Evolutionary conservation across 805 yeast genomes (phyloP).

Genomic region (Nakazawaea wickerhamii): DNA sequence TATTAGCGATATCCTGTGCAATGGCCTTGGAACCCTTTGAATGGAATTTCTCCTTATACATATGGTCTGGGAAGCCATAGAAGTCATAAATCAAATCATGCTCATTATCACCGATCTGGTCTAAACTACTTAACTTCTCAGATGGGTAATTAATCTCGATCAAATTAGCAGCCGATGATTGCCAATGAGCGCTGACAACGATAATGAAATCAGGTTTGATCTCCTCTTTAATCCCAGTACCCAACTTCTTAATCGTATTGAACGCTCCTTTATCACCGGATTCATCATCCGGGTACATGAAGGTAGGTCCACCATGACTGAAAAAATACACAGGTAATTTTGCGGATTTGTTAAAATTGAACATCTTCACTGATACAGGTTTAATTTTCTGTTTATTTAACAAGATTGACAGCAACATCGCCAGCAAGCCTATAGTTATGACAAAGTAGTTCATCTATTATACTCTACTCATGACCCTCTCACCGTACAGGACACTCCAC

Average conservation of each 20-base stretch:
- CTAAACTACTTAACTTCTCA: slow-evolving; percentile 3
- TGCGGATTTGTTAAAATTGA: slow-evolving; percentile 17
- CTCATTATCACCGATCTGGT: slow-evolving; percentile 26
- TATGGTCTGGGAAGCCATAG: slow-evolving; percentile 60
- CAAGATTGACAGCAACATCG: slow-evolving; percentile 1
- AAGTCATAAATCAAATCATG: slow-evolving; percentile 69
- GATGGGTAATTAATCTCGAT: slow-evolving; percentile 47
- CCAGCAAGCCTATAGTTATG: neutral
- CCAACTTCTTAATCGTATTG: slow-evolving; percentile 42
- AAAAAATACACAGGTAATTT: slow-evolving; percentile 57
- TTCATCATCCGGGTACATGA: slow-evolving; percentile 50
- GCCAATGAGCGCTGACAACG: slow-evolving; percentile 78
- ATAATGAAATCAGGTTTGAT: slow-evolving; percentile 63
- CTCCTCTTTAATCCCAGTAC: slow-evolving; percentile 40
- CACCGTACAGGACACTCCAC: no score
- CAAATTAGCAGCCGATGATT: slow-evolving; percentile 34
- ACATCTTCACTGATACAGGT: neutral
- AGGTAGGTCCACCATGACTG: slow-evolving; percentile 84
- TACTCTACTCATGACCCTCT: neutral
- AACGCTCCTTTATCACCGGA: slow-evolving; percentile 60
- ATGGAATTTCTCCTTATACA: slow-evolving; percentile 61
- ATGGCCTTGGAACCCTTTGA: slow-evolving; percentile 37
- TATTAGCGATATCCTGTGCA: slow-evolving; percentile 38
- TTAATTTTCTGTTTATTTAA: neutral
- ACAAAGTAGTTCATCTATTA: slow-evolving; percentile 4